Base-by-base conservation (phyloP, 192 early-diverging fungal genomes). In the Rhizoclosmatium sp. region DNA sequence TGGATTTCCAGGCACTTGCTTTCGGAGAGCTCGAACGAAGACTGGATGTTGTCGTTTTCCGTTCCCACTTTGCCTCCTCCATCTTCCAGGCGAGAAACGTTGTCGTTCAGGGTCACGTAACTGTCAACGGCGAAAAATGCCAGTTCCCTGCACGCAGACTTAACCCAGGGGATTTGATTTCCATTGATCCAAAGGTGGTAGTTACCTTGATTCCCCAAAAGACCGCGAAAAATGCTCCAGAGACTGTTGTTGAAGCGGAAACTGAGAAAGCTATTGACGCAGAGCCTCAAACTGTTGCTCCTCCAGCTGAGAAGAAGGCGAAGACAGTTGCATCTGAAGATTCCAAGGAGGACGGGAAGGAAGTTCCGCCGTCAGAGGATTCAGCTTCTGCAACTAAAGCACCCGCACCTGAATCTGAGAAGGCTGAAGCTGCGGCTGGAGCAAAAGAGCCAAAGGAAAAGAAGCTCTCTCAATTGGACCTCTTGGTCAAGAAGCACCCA, bases 21-120 rank as follows among this genome's bases (percentile, higher is more conserved):
- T 98, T 93, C 84, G 93, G 92, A 4, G 91, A 94, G 81, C 88
- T 96, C 81, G 98, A 99, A 87, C 84, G 96, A 71, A 87, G 98
- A 14, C 76, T 98, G 66, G 98, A 99, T 85, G 94, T 96, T 80
- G 93, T 97, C 77, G 87, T 99, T 75, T 97, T 97, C 85, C 87
- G 98, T 69, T 91, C 91, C 70, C 94, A 95, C 85, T 96, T 99
- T 88, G 94, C 93, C 16, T 89, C 89, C 48, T 93, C 92, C 59
- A 91, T 97, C 80, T 95, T 90, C 83, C 88, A 91, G 86, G 98
- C 98, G 45, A 88, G 96, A 67, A 89, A 92, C 79, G 73, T 94
- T 56, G 93, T 96, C 45, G 85, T 91, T 31, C 91, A 93, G 68
- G 96, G 96, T 56, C 94, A 97, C 74, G 95, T 99, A 58, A 93